Percentiles rank a stretch among this genome's conserved stretches.
Evolutionary conservation across 495 filamentous ascomycete species (phyloP).

Genomic region (Annulohypoxylon stygium): DNA sequence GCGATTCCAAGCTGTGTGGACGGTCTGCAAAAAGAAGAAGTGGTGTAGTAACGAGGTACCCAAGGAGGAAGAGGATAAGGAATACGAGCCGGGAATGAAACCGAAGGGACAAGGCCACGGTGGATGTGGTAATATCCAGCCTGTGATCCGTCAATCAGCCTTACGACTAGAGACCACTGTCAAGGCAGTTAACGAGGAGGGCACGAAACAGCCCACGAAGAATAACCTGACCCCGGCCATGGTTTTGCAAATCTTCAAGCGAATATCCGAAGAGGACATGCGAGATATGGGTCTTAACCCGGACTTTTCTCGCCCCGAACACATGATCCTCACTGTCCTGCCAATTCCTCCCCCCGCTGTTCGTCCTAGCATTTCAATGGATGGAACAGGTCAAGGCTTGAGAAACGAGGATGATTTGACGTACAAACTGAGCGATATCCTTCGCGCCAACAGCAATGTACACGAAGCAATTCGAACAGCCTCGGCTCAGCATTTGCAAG

Average conservation of each 20-base stretch:
- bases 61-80: slow-evolving; percentile 70
- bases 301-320: slow-evolving; percentile 94
- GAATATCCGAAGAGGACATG: slow-evolving; percentile 83
- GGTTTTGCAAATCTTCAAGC: slow-evolving; percentile 85
- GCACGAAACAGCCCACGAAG: slow-evolving; percentile 86
- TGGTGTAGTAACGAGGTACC: slow-evolving; percentile 80
- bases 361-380: slow-evolving; percentile 93
- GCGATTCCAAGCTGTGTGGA: slow-evolving; percentile 89
- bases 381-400: slow-evolving; percentile 86
- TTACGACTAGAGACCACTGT: slow-evolving; percentile 76
- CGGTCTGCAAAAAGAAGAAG: slow-evolving; percentile 86
- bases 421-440: slow-evolving; percentile 97
- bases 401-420: slow-evolving; percentile 98
- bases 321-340: slow-evolving; percentile 97
- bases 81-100: slow-evolving; percentile 66
- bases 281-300: slow-evolving; percentile 89
- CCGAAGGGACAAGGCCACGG: slow-evolving; percentile 71
- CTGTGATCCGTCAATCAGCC: slow-evolving; percentile 85
- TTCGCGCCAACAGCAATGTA: slow-evolving; percentile 96
- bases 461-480: slow-evolving; percentile 88
- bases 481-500: slow-evolving; percentile 86
- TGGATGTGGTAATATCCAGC: slow-evolving; percentile 93
- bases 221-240: slow-evolving; percentile 83
- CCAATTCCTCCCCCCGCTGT: slow-evolving; percentile 96
- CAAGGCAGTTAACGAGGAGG: slow-evolving; percentile 74